These are phyloP conservation scores for Torulaspora gathmanii DNA, from an alignment of 805 yeast genomes.

Conservation along the genomic window DNA sequence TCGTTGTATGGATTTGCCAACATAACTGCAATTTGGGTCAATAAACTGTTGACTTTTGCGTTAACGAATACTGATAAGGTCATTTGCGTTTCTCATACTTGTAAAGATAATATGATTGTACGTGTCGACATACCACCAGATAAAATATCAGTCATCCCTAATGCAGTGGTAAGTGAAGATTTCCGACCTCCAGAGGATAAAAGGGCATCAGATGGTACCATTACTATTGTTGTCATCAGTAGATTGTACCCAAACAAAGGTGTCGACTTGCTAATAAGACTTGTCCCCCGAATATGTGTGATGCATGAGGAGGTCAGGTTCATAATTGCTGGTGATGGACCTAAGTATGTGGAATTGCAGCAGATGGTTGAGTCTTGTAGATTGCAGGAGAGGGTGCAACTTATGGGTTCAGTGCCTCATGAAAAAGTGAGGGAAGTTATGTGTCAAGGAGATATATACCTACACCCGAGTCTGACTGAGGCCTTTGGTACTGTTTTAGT, in stretches of 20 bases:
- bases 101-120: slow-evolving; percentile 91
- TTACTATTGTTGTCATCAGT: slow-evolving; percentile 87
- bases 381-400: slow-evolving; percentile 79
- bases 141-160: slow-evolving; percentile 85
- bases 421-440: slow-evolving; percentile 90
- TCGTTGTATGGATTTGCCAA: slow-evolving; percentile 92
- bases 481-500: slow-evolving; percentile 97
- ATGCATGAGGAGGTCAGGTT: slow-evolving; percentile 62
- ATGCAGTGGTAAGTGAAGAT: slow-evolving; percentile 84
- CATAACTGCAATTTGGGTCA: slow-evolving; percentile 76
- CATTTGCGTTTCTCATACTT: slow-evolving; percentile 94
- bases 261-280: slow-evolving; percentile 77
- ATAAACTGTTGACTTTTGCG: slow-evolving; percentile 78
- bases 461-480: slow-evolving; percentile 92
- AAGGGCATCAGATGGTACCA: slow-evolving; percentile 33
- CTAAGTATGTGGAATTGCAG: slow-evolving; percentile 86
- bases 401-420: slow-evolving; percentile 84
- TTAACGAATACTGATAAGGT: slow-evolving; percentile 84
- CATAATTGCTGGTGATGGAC: slow-evolving; percentile 95
- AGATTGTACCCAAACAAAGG: slow-evolving; percentile 95
- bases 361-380: slow-evolving; percentile 88
- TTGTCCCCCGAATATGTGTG: slow-evolving; percentile 78
- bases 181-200: slow-evolving; percentile 47
- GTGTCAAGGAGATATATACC: slow-evolving; percentile 88
- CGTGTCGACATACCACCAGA: slow-evolving; percentile 79